phyloP scores from a whole-genome alignment of 108 stramenopile genomes.

The Fistulifera solaris region DNA sequence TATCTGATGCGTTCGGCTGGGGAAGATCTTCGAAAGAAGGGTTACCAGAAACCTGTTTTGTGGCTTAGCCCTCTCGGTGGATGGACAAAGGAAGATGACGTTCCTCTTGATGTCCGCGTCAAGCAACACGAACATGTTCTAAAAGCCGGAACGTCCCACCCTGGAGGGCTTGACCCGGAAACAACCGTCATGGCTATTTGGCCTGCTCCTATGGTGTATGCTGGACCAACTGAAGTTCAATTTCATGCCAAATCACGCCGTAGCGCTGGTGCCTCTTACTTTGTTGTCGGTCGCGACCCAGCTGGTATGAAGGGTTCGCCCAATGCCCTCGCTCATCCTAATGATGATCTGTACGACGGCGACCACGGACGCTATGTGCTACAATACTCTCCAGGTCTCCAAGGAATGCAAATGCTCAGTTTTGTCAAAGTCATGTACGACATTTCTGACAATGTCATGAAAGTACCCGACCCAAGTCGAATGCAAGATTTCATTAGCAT shows the following conservation, averaged over 20 bases:
- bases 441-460: slow-evolving; percentile 93
- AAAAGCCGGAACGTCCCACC: slow-evolving; percentile 73
- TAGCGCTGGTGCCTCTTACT: slow-evolving; percentile 91
- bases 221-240: slow-evolving; percentile 97
- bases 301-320: slow-evolving; percentile 95
- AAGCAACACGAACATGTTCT: slow-evolving; percentile 96
- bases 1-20: slow-evolving; percentile 96
- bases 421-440: slow-evolving; percentile 99
- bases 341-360: slow-evolving; percentile 96
- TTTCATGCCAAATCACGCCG: slow-evolving; percentile 97
- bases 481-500: slow-evolving; percentile 95
- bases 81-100: slow-evolving; percentile 98
- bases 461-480: slow-evolving; percentile 78
- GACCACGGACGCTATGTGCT: slow-evolving; percentile 96
- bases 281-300: slow-evolving; percentile 96
- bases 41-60: slow-evolving; percentile 91
- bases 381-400: slow-evolving; percentile 90
- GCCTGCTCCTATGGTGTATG: slow-evolving; percentile 98
- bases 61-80: slow-evolving; percentile 97
- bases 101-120: slow-evolving; percentile 95
- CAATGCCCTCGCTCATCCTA: slow-evolving; percentile 78
- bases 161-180: slow-evolving; percentile 89
- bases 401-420: slow-evolving; percentile 91
- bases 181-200: slow-evolving; percentile 99
- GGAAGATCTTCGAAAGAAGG: slow-evolving; percentile 79